Evolutionary conservation across 2,329 filamentous ascomycete species (phyloP).

Genomic region (Aspergillus intermedius): DNA sequence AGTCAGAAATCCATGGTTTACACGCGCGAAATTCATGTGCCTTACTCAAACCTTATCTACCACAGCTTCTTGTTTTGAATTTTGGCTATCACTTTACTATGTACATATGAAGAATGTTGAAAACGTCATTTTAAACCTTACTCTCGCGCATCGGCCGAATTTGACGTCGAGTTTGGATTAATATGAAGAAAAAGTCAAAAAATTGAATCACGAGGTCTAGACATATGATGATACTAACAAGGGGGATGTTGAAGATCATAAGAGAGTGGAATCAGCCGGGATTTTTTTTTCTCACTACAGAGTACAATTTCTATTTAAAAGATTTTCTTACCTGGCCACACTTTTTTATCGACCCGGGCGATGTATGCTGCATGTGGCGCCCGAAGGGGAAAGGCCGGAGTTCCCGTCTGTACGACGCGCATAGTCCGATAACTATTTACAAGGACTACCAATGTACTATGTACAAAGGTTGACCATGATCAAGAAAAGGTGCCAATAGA

Average conservation of each 20-base stretch:
- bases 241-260: neutral
- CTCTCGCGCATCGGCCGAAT: neutral
- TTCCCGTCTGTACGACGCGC: neutral
- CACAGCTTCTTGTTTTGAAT: too few relatives aligned
- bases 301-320: neutral
- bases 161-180: neutral
- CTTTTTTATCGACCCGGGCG: neutral
- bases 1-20: too few relatives aligned
- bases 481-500: too few relatives aligned
- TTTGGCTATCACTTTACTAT: neutral
- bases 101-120: neutral
- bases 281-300: neutral
- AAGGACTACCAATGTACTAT: neutral
- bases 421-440: neutral
- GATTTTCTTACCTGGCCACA: neutral
- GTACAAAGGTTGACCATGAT: neutral
- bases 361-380: constrained; percentile 3
- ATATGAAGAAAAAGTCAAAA: neutral
- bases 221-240: constrained; percentile 4
- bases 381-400: constrained; percentile 2
- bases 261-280: constrained; percentile 2
- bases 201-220: constrained; percentile 8
- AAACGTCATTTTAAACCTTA: neutral
- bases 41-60: too few relatives aligned
- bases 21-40: too few relatives aligned